Base-by-base conservation (phyloP, 2,329 filamentous ascomycete species). In the Sporothrix phasma region DNA sequence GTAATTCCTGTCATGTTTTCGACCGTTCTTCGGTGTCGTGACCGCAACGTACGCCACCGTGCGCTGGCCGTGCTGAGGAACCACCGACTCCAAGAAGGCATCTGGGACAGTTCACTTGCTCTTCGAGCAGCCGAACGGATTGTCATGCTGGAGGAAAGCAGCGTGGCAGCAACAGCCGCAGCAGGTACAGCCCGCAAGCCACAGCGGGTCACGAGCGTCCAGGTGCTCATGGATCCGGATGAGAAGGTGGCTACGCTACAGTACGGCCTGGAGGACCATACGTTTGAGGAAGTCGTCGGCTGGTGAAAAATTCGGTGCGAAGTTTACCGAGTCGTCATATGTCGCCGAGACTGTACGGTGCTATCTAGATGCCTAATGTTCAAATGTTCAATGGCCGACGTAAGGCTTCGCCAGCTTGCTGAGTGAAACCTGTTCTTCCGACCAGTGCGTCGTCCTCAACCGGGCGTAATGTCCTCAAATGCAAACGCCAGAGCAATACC, bases 371-470 rank as follows among this genome's bases (percentile, higher is more conserved):
- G n/a, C n/a, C n/a, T n/a, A n/a, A n/a, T n/a, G n/a, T n/a, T n/a
- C n/a, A n/a, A n/a, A n/a, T n/a, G n/a, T n/a, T n/a, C n/a, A n/a
- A n/a, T n/a, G n/a, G n/a, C n/a, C n/a, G n/a, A n/a, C n/a, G n/a
- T n/a, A n/a, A n/a, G n/a, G n/a, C n/a, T n/a, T n/a, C n/a, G n/a
- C n/a, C n/a, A n/a, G n/a, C n/a, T n/a, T n/a, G n/a, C n/a, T n/a
- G n/a, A 58, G 22, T 72, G 71, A 59, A 69, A 72, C 61, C 66
- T 70, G 67, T 71, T 73, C 68, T 71, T 72, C 39, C 70, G 8
- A 69, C 69, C 39, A 71, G 67, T 45, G 70, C 69, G 45, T 73
- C 71, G 37, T 72, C 73, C 65, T 73, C 73, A n/a, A 74, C 73
- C 73, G 46, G 68, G 66, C 17, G 67, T 70, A 49, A 74, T 72